Evolutionary conservation across 2,329 filamentous ascomycete genomes (phyloP), one percentile per base, ranked within the genome.

Genomic region (Pseudogymnoascus sp.): DNA sequence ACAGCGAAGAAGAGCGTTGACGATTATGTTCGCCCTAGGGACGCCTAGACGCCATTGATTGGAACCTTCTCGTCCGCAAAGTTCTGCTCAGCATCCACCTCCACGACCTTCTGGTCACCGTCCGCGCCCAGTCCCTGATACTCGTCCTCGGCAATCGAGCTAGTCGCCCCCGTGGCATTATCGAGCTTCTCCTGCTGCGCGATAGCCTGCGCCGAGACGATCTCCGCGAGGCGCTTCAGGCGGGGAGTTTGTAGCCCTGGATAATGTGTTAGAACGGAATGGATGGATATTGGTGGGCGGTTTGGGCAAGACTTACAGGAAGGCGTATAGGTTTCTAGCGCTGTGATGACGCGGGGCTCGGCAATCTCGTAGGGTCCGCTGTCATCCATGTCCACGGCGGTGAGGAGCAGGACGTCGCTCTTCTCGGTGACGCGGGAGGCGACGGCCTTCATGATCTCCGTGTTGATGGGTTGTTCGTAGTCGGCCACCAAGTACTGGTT

Each of bases 401-500:
- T 89, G 57, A 99, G 82, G 64, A 99, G 85, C 62, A 99, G 83
- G 2, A 97, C 93, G 71, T 97, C 95, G 71, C 92, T 96, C 87
- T 99, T 99, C 79, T 99, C 95, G 1, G 93, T 97, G 57, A 99
- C 95, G 62, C 93, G 85, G 40, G 92, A 96, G 7, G 96, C 95
- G 62, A 99, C 96, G 7, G 95, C 95, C 80, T 99, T 99, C 95
- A 99, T 99, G 74, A 99, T 99, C 76, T 99, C 95, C 74, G 93
- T 95, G 72, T 99, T 97, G 77, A 99, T 99, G 38, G 95, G 95
- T 78, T 97, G 95, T 78, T 99, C 95, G 76, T 99, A 99, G 77
- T 99, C 95, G 65, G 95, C 95, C 64, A 99, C 93, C 60, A 99
- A 85, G 75, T 99, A 99, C 77, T 99, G 95, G 78, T 99, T 99